Percentiles rank a stretch among this genome's conserved stretches.
These are phyloP conservation scores for Hymenoscyphus infarciens DNA, from an alignment of 2,329 filamentous ascomycete species.

Conservation along the genomic window DNA sequence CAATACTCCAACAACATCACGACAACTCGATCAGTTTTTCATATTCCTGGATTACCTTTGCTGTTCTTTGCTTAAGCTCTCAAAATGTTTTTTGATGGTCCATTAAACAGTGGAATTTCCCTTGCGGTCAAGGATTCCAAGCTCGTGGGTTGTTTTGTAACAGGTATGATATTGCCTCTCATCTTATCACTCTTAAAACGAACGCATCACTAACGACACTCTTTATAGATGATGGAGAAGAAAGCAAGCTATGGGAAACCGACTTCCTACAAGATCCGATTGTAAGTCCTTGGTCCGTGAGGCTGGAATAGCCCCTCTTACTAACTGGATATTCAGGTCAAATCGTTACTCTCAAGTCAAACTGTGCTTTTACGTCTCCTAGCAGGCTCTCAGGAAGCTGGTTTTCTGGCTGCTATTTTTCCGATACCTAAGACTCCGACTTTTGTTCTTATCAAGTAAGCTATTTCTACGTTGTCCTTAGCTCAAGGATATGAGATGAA, in stretches of 20 bases:
- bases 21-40: background rate
- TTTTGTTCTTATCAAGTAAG: conserved; percentile 71
- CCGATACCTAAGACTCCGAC: conserved; percentile 76
- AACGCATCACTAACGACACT: conserved; percentile 1
- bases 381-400: conserved; percentile 74
- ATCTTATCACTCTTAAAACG: background rate
- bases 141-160: conserved; percentile 85
- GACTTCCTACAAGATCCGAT: conserved; percentile 59
- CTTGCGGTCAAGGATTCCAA: too few relatives aligned
- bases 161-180: conserved; percentile 46
- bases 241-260: conserved; percentile 69
- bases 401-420: conserved; percentile 77
- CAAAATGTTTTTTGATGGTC: too few relatives aligned
- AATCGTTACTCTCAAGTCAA: conserved; percentile 53
- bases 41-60: too few relatives aligned
- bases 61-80: background rate
- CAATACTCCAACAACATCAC: background rate
- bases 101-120: too few relatives aligned
- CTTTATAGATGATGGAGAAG: conserved; percentile 59
- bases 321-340: conserved; percentile 43
- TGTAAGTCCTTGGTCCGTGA: conserved; percentile 39
- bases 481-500: background rate
- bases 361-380: conserved; percentile 68
- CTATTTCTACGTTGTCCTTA: conserved; percentile 4
- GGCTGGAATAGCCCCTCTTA: background rate